These are phyloP conservation scores for Diplogelasinospora grovesii DNA, from an alignment of 495 filamentous ascomycete genomes.

Conservation along the genomic window DNA sequence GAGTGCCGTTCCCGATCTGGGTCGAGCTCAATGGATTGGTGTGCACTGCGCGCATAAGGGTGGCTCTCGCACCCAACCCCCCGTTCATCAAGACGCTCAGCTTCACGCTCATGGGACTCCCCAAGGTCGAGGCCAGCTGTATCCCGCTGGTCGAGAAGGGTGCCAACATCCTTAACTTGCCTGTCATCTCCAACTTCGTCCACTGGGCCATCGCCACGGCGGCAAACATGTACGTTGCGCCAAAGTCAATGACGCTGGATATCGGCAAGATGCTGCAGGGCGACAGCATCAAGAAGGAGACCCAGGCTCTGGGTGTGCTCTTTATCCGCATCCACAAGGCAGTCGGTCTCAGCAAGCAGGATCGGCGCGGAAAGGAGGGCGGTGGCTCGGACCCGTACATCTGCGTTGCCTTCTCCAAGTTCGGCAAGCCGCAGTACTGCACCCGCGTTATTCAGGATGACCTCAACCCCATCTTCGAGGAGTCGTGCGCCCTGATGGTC, in stretches of 20 bases:
- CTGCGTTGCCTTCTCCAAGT: conserved; percentile 64
- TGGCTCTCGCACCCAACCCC: conserved; percentile 80
- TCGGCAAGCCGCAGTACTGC: conserved; percentile 96
- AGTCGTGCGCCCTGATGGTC: conserved; percentile 79
- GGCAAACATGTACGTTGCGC: conserved; percentile 84
- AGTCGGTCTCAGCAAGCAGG: conserved; percentile 82
- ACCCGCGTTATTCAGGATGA: conserved; percentile 93
- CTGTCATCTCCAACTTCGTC: conserved; percentile 91
- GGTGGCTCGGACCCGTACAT: conserved; percentile 96
- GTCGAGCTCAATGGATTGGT: conserved; percentile 82
- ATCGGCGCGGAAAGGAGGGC: conserved; percentile 69
- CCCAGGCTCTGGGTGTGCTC: conserved; percentile 73
- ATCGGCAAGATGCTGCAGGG: conserved; percentile 83
- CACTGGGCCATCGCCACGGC: conserved; percentile 91
- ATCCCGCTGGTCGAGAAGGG: conserved; percentile 83
- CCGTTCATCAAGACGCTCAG: conserved; percentile 89
- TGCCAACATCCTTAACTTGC: conserved; percentile 86
- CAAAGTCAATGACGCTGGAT: conserved; percentile 92
- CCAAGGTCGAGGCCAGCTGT: conserved; percentile 85
- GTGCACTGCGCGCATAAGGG: conserved; percentile 72
- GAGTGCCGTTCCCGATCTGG: conserved; percentile 83
- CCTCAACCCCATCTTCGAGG: conserved; percentile 88
- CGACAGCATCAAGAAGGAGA: conserved; percentile 86
- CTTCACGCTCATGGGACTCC: conserved; percentile 87
- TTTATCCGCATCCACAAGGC: conserved; percentile 91